Base-by-base conservation (phyloP, 805 yeast species). In the Torulaspora microellipsoides region DNA sequence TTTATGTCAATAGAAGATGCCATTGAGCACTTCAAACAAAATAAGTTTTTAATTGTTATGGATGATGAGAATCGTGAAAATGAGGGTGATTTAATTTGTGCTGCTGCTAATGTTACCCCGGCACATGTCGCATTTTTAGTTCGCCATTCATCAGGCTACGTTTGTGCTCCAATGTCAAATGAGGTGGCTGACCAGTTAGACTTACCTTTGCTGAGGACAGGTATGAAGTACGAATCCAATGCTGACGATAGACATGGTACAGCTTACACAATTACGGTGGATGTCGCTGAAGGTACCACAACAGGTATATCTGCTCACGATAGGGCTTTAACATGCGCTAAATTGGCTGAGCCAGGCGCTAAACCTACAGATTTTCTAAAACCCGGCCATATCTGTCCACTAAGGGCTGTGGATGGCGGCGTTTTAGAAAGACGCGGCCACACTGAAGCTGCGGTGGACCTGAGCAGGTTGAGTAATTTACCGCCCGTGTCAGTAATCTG, bases 241-340 rank as follows among this genome's bases (percentile, higher is more conserved):
- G 72, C 73, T 48, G 69, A 73, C 44, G 99, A 93, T 62, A 80
- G 95, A 62, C 97, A 93, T 55, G 95, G 95, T 9, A 93, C 99
- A 1, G 98, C 98, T 2, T 93, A 93, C 67, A 93, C 99, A 1
- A 80, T 93, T 38, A 88, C 97, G 1, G 86, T 86, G 41, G 99
- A 93, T 62, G 80, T 70, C 49, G 80, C 77, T 29, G 83, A 83
- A 45, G 96, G 95, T 29, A 90, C 98, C 30, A 88, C 98, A 10
- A 93, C 99, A 0, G 99, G 99, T 10, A 93, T 93, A 39, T 84
- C 95, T 20, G 97, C 99, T 8, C 83, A 81, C 56, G 99, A 93
- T 65, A 76, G 99, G 58, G 91, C 95, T 0, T 67, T 85, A 53
- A 93, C 99, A 1, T 85, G 86, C 31, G 67, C 72, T 31, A 72